Evolutionary conservation across 106 monocot species (phyloP).

Genomic region (Apostasia ramifera): DNA sequence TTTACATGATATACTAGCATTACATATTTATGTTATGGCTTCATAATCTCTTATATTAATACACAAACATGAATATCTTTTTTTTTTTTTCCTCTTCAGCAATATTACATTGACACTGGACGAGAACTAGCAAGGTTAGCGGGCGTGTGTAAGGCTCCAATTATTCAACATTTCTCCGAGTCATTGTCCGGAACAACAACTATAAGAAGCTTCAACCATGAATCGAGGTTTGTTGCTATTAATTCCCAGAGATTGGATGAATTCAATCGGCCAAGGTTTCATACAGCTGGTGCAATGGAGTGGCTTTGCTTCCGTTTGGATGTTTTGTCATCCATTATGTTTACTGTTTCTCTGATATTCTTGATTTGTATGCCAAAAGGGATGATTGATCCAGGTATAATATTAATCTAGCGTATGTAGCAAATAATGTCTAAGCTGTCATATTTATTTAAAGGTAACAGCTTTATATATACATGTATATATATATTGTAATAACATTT

Average conservation of each 20-base stretch:
- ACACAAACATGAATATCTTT: too few species aligned
- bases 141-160: slow-evolving; percentile 66
- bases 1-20: too few species aligned
- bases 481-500: too few species aligned
- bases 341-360: slow-evolving; percentile 67
- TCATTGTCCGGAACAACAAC: slow-evolving; percentile 56
- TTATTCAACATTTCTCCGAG: slow-evolving; percentile 79
- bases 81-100: slow-evolving; percentile 16
- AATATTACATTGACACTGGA: slow-evolving; percentile 66
- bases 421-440: too few species aligned
- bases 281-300: slow-evolving; percentile 52
- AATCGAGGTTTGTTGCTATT: slow-evolving; percentile 32
- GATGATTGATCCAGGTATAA: slow-evolving; percentile 52
- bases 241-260: slow-evolving; percentile 45
- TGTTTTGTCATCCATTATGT: slow-evolving; percentile 47
- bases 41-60: too few species aligned
- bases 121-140: slow-evolving; percentile 56
- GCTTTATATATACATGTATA: too few species aligned
- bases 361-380: slow-evolving; percentile 53
- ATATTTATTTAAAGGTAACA: not conserved
- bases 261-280: slow-evolving; percentile 53
- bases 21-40: too few species aligned
- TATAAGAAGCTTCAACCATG: slow-evolving; percentile 63
- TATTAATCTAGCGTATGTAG: not conserved
- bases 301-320: slow-evolving; percentile 71